Base-by-base conservation (phyloP, 169 alveolate species). In the Plasmodium chabaudi region DNA sequence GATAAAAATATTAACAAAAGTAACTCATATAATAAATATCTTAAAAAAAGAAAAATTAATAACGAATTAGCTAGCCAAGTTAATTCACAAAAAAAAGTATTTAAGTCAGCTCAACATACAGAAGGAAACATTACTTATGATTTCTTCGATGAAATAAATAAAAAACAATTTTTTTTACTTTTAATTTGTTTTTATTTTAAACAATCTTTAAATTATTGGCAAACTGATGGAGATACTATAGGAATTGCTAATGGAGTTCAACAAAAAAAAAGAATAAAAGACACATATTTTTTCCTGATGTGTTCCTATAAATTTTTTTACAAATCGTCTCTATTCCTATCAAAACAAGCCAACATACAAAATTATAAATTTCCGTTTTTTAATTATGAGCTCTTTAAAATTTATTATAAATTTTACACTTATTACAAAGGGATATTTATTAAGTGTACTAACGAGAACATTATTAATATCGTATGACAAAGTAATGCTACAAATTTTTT, bases 221-320 rank as follows among this genome's bases (percentile, higher is more conserved):
- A 69, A 51, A 25, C 17, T 46, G 63, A 64, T 25, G 91, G 91
- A 27, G 91, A 86, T 86, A 42, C 25, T 39, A 64, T 86, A 9
- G 91, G 91, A 25, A 86, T 86, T 69, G 44, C 47, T 13, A 86
- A 86, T 51, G 91, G 91, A 21, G 15, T 65, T 42, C 91, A 86
- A 51, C 91, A 86, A 27, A 86, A 23, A 72, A 70, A 57, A 59
- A 86, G 91, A 55, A 60, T 69, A 44, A 86, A 86, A 21, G 91
- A 86, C 53, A 19, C 87, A 5, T 72, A 49, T 53, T 86, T 69
- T 72, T 68, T 86, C 42, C 87, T 86, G 44, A 86, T 86, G 91
- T 57, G 63, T 10, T 68, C 91, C 9, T 86, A 86, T 86, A 86
- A 86, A 68, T 70, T 57, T 86, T 70, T 86, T 86, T 86, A 86